Conservation (phyloP, 768 basidiomycete species). For the Psilocybe sp. region DNA sequence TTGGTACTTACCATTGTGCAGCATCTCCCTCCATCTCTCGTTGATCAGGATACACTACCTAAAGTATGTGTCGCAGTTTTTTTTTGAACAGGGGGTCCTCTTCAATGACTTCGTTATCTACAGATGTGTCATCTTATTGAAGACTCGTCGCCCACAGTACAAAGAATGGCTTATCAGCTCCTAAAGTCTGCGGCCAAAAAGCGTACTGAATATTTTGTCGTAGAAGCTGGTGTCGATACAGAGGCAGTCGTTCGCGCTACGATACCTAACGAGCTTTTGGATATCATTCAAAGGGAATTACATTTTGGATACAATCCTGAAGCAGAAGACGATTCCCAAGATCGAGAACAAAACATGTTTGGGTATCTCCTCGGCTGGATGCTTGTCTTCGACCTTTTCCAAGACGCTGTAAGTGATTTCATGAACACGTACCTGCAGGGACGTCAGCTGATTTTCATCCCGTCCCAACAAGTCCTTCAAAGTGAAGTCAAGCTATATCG, state of each 20-base stretch:
- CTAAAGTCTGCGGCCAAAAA: slow-evolving; percentile 67
- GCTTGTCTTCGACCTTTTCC: slow-evolving; percentile 82
- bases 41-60: slow-evolving; percentile 61
- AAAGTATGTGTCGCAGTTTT: slow-evolving; percentile 39
- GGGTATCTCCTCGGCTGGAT: slow-evolving; percentile 86
- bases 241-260: slow-evolving; percentile 32
- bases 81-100: neutral
- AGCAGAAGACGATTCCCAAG: slow-evolving; percentile 31
- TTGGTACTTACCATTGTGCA: slow-evolving; percentile 67
- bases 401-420: slow-evolving; percentile 63
- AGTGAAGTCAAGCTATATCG: slow-evolving; percentile 81
- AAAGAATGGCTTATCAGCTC: slow-evolving; percentile 75
- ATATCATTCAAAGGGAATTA: slow-evolving; percentile 52
- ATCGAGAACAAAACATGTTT: slow-evolving; percentile 41
- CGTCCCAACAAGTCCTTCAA: slow-evolving; percentile 66
- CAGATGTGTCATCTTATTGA: slow-evolving; percentile 81
- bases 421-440: slow-evolving; percentile 2
- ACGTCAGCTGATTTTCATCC: neutral
- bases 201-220: slow-evolving; percentile 78
- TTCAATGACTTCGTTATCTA: neutral
- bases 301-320: slow-evolving; percentile 33
- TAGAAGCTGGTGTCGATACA: slow-evolving; percentile 81
- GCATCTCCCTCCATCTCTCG: slow-evolving; percentile 58
- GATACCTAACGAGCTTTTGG: slow-evolving; percentile 67
- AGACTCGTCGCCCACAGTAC: slow-evolving; percentile 62